These are phyloP conservation scores for Lobosporangium transversale DNA, from an alignment of 192 early-diverging fungal genomes.

Conservation along the genomic window DNA sequence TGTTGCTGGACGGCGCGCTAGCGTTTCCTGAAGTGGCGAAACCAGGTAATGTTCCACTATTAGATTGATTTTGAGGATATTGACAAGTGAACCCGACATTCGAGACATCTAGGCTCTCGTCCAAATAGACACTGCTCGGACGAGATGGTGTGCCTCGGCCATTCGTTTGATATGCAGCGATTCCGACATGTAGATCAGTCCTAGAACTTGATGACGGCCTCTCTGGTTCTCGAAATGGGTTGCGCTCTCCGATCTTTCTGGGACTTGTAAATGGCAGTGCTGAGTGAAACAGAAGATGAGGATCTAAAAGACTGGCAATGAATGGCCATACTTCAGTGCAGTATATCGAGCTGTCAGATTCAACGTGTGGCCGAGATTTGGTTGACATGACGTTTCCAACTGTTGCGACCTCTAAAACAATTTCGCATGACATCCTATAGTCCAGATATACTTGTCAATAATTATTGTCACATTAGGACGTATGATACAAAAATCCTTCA, in stretches of 20 bases:
- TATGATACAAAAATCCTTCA: too few species aligned
- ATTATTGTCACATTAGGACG: not conserved
- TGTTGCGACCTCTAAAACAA: slow-evolving; percentile 53
- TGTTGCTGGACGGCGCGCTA: not conserved
- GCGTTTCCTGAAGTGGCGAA: slow-evolving; percentile 11
- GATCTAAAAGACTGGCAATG: slow-evolving; percentile 35
- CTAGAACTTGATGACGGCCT: not conserved
- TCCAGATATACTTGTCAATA: too few species aligned
- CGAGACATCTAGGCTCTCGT: slow-evolving; percentile 24
- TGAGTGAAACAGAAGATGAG: slow-evolving; percentile 24
- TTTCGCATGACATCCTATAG: slow-evolving; percentile 48
- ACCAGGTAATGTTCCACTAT: not conserved
- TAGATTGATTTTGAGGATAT: not conserved
- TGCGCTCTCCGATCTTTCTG: slow-evolving; percentile 40
- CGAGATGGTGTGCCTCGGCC: slow-evolving; percentile 47
- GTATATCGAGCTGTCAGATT: slow-evolving; percentile 47
- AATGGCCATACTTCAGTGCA: slow-evolving; percentile 55
- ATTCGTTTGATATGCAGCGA: slow-evolving; percentile 26
- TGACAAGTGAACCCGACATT: not conserved
- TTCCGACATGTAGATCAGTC: slow-evolving; percentile 11
- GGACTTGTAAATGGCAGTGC: slow-evolving; percentile 40
- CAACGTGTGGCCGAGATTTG: slow-evolving; percentile 35
- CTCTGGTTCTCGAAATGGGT: slow-evolving; percentile 21
- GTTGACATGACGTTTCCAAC: slow-evolving; percentile 49
- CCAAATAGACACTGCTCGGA: slow-evolving; percentile 46